phyloP scores from a whole-genome alignment of 768 basidiomycete species.

The Boletus bicolor region DNA sequence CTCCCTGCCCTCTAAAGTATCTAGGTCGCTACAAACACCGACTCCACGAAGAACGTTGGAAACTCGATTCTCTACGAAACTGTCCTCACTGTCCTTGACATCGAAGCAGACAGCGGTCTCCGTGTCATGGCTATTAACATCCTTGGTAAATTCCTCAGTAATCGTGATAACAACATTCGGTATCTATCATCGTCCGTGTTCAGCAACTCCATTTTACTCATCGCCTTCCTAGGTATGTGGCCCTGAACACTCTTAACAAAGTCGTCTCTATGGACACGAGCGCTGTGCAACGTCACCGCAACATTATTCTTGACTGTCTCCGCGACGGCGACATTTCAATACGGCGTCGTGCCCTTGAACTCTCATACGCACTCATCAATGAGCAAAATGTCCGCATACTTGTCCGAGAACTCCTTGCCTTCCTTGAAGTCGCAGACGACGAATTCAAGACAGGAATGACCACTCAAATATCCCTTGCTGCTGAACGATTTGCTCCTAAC shows the following conservation, averaged over 20 bases:
- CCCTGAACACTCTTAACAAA: constrained; percentile 96
- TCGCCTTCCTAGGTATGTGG: constrained; percentile 72
- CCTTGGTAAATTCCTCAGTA: constrained; percentile 95
- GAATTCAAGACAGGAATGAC: constrained; percentile 99
- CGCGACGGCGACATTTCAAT: constrained; percentile 99
- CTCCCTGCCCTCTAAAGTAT: constrained; percentile 1
- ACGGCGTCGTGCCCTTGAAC: constrained; percentile 90
- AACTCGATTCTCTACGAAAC: constrained; percentile 98
- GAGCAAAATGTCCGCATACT: constrained; percentile 91
- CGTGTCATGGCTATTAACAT: constrained; percentile 99
- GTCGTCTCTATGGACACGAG: constrained; percentile 97
- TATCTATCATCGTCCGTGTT: constrained; percentile 34
- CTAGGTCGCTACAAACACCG: constrained; percentile 98
- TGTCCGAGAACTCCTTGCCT: constrained; percentile 88
- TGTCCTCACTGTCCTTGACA: constrained; percentile 92
- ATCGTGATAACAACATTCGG: constrained; percentile 99
- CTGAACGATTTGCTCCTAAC: constrained; percentile 95
- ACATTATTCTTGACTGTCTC: constrained; percentile 97
- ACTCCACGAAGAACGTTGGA: constrained; percentile 96
- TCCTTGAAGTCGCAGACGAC: constrained; percentile 97
- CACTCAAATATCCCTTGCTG: constrained; percentile 93
- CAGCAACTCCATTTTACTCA: constrained; percentile 4
- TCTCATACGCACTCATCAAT: constrained; percentile 96
- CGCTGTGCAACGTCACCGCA: constrained; percentile 96
- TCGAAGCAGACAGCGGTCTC: constrained; percentile 92